Conservation (phyloP, 257 asterid genomes). For the Phtheirospermum japonicum region DNA sequence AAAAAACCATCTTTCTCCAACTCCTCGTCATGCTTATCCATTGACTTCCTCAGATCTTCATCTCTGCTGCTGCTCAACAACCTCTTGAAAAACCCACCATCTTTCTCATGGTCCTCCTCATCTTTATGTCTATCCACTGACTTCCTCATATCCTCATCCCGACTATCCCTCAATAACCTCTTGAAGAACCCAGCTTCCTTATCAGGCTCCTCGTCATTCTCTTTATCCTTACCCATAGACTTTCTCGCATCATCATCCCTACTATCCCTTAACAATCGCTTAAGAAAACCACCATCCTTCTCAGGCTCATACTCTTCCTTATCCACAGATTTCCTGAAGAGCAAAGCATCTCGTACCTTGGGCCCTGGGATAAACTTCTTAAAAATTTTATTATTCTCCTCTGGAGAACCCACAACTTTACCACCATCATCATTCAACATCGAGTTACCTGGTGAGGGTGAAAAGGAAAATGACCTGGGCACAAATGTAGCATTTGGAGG, state of each 20-base stretch:
- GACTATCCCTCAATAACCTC: conserved; percentile 74
- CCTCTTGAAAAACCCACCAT: conserved; percentile 68
- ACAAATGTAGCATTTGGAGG: conserved; percentile 50
- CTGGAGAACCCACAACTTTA: conserved; percentile 50
- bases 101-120: conserved; percentile 60
- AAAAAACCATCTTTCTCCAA: conserved; percentile 78
- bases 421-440: conserved; percentile 51
- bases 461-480: conserved; percentile 46
- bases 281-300: conserved; percentile 78
- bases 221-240: conserved; percentile 47
- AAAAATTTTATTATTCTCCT: conserved; percentile 69
- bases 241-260: conserved; percentile 71
- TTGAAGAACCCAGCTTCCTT: conserved; percentile 68
- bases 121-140: conserved; percentile 46
- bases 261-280: conserved; percentile 73
- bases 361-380: conserved; percentile 80
- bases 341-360: conserved; percentile 68
- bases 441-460: conserved; percentile 54
- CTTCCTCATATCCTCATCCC: conserved; percentile 71
- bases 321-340: conserved; percentile 74
- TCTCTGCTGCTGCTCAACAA: conserved; percentile 58
- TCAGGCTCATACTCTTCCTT: conserved; percentile 72
- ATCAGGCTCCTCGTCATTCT: conserved; percentile 49
- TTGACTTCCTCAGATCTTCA: conserved; percentile 53
- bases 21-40: conserved; percentile 64